phyloP scores from a whole-genome alignment of 768 basidiomycete species.

The Cubamyces sp. region DNA sequence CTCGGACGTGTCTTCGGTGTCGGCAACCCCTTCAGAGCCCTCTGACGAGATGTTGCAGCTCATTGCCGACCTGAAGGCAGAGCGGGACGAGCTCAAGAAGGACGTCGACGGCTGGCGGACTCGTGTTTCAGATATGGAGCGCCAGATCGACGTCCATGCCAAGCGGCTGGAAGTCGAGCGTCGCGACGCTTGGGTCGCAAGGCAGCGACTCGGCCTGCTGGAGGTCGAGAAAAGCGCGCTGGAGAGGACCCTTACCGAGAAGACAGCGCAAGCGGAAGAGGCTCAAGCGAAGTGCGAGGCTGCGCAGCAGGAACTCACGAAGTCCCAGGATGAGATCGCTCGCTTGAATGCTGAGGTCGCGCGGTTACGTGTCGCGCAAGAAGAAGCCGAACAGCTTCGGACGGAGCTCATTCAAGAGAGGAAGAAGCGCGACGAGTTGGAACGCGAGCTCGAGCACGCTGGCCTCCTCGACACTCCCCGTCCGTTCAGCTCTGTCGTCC shows the following conservation, averaged over 20 bases:
- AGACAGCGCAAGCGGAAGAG: slow-evolving; percentile 36
- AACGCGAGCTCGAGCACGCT: slow-evolving; percentile 52
- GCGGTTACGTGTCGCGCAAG: slow-evolving; percentile 35
- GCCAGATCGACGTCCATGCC: slow-evolving; percentile 63
- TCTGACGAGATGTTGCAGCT: slow-evolving; percentile 80
- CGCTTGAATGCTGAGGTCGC: slow-evolving; percentile 37
- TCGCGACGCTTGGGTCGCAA: slow-evolving; percentile 82
- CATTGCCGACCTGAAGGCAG: slow-evolving; percentile 79
- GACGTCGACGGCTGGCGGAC: slow-evolving; percentile 89
- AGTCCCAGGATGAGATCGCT: slow-evolving; percentile 43
- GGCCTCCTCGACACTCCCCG: slow-evolving; percentile 48
- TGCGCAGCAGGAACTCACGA: slow-evolving; percentile 33
- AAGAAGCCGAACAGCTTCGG: slow-evolving; percentile 42
- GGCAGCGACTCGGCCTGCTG: slow-evolving; percentile 66
- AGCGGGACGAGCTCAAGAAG: slow-evolving; percentile 85
- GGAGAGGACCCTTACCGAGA: slow-evolving; percentile 49
- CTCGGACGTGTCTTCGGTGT: slow-evolving; percentile 53
- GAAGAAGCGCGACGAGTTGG: slow-evolving; percentile 49
- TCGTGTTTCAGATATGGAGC: slow-evolving; percentile 78
- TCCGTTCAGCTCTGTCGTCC: slow-evolving; percentile 34
- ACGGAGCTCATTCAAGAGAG: slow-evolving; percentile 23
- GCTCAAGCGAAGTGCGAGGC: slow-evolving; percentile 34
- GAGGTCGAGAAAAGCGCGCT: slow-evolving; percentile 69
- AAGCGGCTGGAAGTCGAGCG: slow-evolving; percentile 78
- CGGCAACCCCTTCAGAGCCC: slow-evolving; percentile 43